phyloP scores from a whole-genome alignment of 305 asterid species.

The Nicotiana rustica region DNA sequence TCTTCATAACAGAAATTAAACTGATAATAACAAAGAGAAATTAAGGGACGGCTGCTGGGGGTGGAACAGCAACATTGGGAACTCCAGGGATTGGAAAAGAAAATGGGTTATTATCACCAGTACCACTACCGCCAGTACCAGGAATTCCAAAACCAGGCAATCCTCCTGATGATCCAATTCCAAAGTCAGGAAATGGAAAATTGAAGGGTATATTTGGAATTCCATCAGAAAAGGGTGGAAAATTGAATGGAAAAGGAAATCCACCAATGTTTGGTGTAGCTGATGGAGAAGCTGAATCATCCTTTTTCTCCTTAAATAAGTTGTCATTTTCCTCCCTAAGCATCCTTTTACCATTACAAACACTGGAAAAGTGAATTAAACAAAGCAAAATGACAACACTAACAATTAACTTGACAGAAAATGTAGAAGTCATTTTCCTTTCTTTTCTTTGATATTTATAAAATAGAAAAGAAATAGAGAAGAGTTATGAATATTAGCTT shows the following conservation, averaged over 20 bases:
- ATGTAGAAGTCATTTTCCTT: background rate
- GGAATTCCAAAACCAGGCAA: background rate
- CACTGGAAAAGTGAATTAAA: background rate
- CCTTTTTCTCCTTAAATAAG: background rate
- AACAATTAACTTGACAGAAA: background rate
- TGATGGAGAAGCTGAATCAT: background rate
- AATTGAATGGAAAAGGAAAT: slow-evolving; percentile 3
- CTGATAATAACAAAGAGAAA: background rate
- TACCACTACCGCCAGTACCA: background rate
- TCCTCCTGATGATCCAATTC: background rate
- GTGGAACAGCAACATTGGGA: background rate
- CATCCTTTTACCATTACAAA: slow-evolving; percentile 10
- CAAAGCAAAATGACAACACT: slow-evolving; percentile 17
- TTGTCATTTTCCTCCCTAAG: slow-evolving; percentile 7
- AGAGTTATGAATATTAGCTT: background rate
- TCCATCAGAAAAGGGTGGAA: background rate
- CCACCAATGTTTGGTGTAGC: background rate
- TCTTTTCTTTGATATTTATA: background rate
- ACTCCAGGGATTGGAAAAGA: background rate
- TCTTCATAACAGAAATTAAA: background rate
- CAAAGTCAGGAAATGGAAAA: background rate
- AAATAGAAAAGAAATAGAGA: background rate
- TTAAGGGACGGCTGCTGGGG: background rate
- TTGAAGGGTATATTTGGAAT: background rate
- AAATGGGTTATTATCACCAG: background rate